Base-by-base conservation (phyloP, 1,139 yeast species). In the Meyerozyma guilliermondii region DNA sequence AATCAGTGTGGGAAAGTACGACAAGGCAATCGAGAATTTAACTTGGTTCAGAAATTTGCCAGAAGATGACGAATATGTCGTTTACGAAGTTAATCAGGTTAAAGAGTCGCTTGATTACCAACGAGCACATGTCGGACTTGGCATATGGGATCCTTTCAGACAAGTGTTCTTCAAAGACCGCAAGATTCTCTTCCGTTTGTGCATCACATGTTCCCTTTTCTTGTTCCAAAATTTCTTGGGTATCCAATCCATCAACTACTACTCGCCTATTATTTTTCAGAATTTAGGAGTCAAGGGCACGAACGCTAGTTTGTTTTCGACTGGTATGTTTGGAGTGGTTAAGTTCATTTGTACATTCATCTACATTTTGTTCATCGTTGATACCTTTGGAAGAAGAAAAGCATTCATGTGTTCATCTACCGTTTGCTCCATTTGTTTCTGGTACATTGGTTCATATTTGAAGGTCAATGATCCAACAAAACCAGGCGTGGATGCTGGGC, bases 221-320 rank as follows among this genome's bases (percentile, higher is more conserved):
- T 54, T 69, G 36, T 63, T 71, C 52, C 75, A 71, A 52, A 69
- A 71, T 55, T 68, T 70, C 48, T 60, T 69, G 55, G 77, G 77
- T 22, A 68, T 71, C 48, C 76, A 69, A 55, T 65, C 71, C 8
- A 68, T 70, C 52, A 71, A 71, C 52, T 71, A 71, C 51, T 71
- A 71, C 54, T 68, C 76, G 9, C 76, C 76, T 16, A 61, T 59
- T 29, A 62, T 71, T 42, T 71, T 71, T 50, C 56, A 60, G 36
- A 62, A 65, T 28, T 58, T 71, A 47, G 74, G 74, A 13, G 65
- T 67, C 33, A 59, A 65, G 49, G 73, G 73, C 17, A 65, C 69
- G 5, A 65, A 64, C 44, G 62, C 71, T 18, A 59, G 71, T 6
- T 58, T 68, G 37, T 67, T 69, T 44, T 66, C 74, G 24, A 68